A percentile compares a stretch with the other conserved stretches of the same genome.
phyloP scores from a whole-genome alignment of 805 yeast species.

The Barnettozyma botsteinii region DNA sequence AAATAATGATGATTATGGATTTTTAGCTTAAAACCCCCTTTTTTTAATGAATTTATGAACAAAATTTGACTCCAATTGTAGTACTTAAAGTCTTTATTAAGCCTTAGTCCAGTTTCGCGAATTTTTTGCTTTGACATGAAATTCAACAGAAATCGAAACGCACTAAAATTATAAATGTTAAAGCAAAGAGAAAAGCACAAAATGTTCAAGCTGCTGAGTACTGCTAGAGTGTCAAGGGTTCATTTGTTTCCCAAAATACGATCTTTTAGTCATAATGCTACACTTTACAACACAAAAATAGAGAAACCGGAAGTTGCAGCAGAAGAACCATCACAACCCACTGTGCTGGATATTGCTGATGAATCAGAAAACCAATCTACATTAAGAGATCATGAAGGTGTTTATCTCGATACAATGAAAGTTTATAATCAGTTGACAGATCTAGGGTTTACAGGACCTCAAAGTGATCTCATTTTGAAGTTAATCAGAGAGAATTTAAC shows the following conservation, averaged over 20 bases:
- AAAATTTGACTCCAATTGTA: neutral
- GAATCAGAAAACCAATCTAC: neutral
- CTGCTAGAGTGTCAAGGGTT: too few species aligned
- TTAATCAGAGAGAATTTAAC: conserved; percentile 33
- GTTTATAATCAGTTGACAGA: conserved; percentile 46
- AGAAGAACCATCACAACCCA: neutral
- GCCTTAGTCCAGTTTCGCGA: too few species aligned
- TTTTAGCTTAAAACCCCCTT: conserved; percentile 29
- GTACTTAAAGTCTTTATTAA: too few species aligned
- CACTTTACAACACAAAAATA: neutral
- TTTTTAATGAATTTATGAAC: conserved; percentile 4
- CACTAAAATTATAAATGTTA: too few species aligned
- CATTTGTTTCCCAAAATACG: neutral
- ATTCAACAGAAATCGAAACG: too few species aligned
- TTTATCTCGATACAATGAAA: conserved; percentile 54
- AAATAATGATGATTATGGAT: conserved; percentile 43
- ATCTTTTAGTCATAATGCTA: neutral
- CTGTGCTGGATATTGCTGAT: conserved; percentile 5
- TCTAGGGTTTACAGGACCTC: conserved; percentile 56
- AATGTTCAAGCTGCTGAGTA: too few species aligned
- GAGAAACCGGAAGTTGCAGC: neutral
- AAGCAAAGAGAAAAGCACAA: too few species aligned
- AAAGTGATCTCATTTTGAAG: conserved; percentile 54
- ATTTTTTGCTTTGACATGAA: too few species aligned
- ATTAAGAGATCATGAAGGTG: neutral